Percentiles rank a stretch among this genome's conserved stretches.
phyloP scores from a whole-genome alignment of 2,329 filamentous ascomycete genomes.

The Epichloe sylvatica region DNA sequence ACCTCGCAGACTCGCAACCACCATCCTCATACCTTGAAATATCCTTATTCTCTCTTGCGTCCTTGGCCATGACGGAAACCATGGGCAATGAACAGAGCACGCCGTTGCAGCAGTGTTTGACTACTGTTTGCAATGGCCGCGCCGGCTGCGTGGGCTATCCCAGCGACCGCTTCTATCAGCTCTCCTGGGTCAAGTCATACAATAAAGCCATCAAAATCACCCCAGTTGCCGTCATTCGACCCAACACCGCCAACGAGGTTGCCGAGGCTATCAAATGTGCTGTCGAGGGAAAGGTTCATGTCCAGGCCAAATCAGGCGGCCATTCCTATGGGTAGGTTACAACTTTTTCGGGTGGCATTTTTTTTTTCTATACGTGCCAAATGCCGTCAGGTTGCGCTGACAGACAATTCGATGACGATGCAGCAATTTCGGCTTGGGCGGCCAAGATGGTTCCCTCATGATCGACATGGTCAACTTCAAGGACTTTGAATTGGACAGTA shows the following conservation, averaged over 20 bases:
- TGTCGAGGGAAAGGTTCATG: conserved; percentile 31
- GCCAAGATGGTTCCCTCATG: conserved; percentile 34
- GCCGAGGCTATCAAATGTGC: conserved; percentile 45
- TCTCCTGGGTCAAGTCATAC: conserved; percentile 36
- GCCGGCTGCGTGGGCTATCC: conserved; percentile 33
- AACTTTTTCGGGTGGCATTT: too few relatives aligned
- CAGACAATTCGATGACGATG: too few relatives aligned
- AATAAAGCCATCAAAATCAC: conserved; percentile 36
- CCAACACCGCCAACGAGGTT: conserved; percentile 38
- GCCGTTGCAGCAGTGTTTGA: conserved; percentile 31
- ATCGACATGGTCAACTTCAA: conserved; percentile 42
- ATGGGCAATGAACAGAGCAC: conserved; percentile 32
- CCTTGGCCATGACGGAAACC: neutral
- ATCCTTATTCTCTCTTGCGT: neutral
- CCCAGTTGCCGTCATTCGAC: conserved; percentile 43
- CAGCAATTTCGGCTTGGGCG: conserved; percentile 33
- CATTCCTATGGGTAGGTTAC: conserved; percentile 46
- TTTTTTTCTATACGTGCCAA: too few relatives aligned
- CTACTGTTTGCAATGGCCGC: conserved; percentile 30
- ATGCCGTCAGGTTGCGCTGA: too few relatives aligned
- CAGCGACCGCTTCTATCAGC: conserved; percentile 28
- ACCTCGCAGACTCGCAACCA: neutral
- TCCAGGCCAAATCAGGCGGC: conserved; percentile 49
- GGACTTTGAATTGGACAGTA: conserved; percentile 36
- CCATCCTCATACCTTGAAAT: neutral